phyloP scores from a whole-genome alignment of 2,329 filamentous ascomycete species.

The Colletotrichum salicis region DNA sequence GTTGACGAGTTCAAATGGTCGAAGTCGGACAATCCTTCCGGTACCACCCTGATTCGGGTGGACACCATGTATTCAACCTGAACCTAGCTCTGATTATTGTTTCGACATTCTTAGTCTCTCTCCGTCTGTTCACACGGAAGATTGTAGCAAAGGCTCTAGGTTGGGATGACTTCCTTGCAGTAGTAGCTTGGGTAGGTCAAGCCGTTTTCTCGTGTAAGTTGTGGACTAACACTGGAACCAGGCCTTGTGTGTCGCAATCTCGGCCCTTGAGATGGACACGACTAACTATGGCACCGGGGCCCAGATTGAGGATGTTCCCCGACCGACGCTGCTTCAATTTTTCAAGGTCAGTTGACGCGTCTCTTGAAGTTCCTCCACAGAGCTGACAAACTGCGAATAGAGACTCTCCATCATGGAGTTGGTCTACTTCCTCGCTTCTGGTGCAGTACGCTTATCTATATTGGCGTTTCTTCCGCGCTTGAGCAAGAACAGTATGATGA shows the following conservation, averaged over 20 bases:
- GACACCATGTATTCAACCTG: slow-evolving; percentile 29
- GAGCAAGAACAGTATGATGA: slow-evolving; percentile 43
- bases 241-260: slow-evolving; percentile 18
- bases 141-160: slow-evolving; percentile 21
- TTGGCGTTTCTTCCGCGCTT: slow-evolving; percentile 49
- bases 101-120: slow-evolving; percentile 17
- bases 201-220: rapidly evolving
- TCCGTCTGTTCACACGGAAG: slow-evolving; percentile 24
- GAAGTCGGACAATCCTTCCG: background rate
- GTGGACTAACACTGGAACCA: background rate
- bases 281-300: slow-evolving; percentile 29
- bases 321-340: slow-evolving; percentile 14
- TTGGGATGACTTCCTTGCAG: slow-evolving; percentile 28
- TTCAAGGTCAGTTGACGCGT: background rate
- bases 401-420: slow-evolving; percentile 26
- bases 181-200: slow-evolving; percentile 23
- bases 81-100: slow-evolving; percentile 30
- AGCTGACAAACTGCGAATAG: background rate
- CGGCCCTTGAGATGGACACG: slow-evolving; percentile 28
- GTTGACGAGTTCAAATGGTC: background rate
- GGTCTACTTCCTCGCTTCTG: slow-evolving; percentile 46
- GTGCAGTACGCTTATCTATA: slow-evolving; percentile 47
- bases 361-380: no score
- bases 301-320: slow-evolving; percentile 19
- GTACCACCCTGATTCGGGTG: slow-evolving; percentile 19